Conservation (phyloP, 1,284 basidiomycete species). For the Irpex sp. region DNA sequence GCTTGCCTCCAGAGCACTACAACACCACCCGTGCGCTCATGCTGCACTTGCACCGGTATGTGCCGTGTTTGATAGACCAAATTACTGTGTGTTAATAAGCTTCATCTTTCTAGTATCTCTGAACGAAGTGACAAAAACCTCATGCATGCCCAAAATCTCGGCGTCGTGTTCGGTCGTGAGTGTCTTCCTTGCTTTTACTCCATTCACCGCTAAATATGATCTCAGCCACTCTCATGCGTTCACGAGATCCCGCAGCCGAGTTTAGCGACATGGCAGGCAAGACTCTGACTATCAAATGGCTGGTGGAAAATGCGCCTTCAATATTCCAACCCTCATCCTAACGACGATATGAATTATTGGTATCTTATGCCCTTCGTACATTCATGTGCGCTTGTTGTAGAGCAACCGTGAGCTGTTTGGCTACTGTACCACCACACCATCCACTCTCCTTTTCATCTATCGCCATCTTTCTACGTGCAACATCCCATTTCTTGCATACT, state of each 20-base stretch:
- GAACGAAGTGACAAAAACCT: conserved; percentile 74
- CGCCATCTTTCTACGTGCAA: neutral
- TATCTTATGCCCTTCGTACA: conserved; percentile 3
- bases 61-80: conserved; percentile 19
- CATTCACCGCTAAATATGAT: too few species aligned
- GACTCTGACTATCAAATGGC: conserved; percentile 87
- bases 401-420: neutral
- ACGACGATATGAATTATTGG: conserved; percentile 5
- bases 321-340: conserved; percentile 40
- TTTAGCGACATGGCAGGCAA: conserved; percentile 98
- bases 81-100: neutral
- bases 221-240: conserved; percentile 90
- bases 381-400: neutral
- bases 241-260: conserved; percentile 81
- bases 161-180: conserved; percentile 99
- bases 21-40: conserved; percentile 82
- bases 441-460: neutral
- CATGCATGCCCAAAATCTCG: conserved; percentile 94
- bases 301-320: conserved; percentile 82
- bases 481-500: neutral
- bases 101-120: conserved; percentile 53
- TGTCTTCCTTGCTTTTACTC: conserved; percentile 19
- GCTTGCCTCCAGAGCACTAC: conserved; percentile 86
- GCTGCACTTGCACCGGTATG: conserved; percentile 81
- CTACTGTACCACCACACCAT: neutral